phyloP scores from a whole-genome alignment of 306 rosid genomes.

The Cucumis sativus region Cucumber_9930_V3 NC_026660.2:22119001-22119500 shows the following conservation, averaged over 20 bases:
- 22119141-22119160: not conserved
- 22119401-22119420: not conserved
- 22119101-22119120: slow-evolving; percentile 1
- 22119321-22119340: not conserved
- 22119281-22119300: slow-evolving; percentile 75
- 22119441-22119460: not conserved
- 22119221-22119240: slow-evolving; percentile 88
- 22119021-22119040: not conserved
- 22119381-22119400: not conserved
- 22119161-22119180: slow-evolving; percentile 23
- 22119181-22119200: slow-evolving; percentile 96
- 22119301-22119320: slow-evolving; percentile 42
- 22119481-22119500: not conserved
- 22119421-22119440: not conserved
- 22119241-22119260: slow-evolving; percentile 92
- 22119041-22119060: slow-evolving; percentile 3
- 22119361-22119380: not conserved
- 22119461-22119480: not conserved
- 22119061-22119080: slow-evolving; percentile 95
- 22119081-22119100: slow-evolving; percentile 94
- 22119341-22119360: not conserved
- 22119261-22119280: slow-evolving; percentile 54
- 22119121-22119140: slow-evolving; percentile 8
- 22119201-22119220: slow-evolving; percentile 87
- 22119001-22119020: not conserved